A percentile compares a stretch with the other conserved stretches of the same genome.
Conservation (phyloP, 1,284 basidiomycete species). For the Peniophora sp. region DNA sequence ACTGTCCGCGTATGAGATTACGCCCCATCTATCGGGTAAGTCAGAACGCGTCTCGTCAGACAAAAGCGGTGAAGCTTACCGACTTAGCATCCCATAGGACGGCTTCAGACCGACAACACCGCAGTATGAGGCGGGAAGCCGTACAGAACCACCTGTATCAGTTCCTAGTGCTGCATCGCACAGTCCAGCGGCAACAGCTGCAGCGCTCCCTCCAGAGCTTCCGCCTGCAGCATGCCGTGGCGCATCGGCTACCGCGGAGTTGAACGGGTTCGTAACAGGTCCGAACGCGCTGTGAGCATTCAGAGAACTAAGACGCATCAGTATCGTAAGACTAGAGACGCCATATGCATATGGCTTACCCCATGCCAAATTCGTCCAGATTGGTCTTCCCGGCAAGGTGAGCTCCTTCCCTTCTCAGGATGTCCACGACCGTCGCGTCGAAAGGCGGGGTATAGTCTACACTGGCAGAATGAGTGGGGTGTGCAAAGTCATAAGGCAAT, state of each 20-base stretch:
- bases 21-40: slow-evolving; percentile 66
- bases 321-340: background rate
- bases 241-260: slow-evolving; percentile 17
- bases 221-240: slow-evolving; percentile 69
- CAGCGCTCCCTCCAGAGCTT: slow-evolving; percentile 80
- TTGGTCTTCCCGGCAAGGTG: slow-evolving; percentile 84
- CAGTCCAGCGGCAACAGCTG: slow-evolving; percentile 71
- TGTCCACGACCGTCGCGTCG: slow-evolving; percentile 78
- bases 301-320: slow-evolving; percentile 46
- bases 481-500: background rate
- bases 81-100: slow-evolving; percentile 86
- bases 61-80: slow-evolving; percentile 32
- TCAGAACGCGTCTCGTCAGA: background rate
- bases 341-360: slow-evolving; percentile 38
- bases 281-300: slow-evolving; percentile 68
- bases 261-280: slow-evolving; percentile 72
- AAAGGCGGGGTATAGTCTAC: slow-evolving; percentile 75
- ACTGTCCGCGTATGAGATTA: slow-evolving; percentile 91
- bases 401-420: slow-evolving; percentile 62
- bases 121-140: slow-evolving; percentile 91
- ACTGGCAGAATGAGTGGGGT: background rate
- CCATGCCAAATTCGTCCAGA: slow-evolving; percentile 99
- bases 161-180: slow-evolving; percentile 83
- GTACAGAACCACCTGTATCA: slow-evolving; percentile 92
- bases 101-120: slow-evolving; percentile 91